Evolutionary conservation across 805 yeast species (phyloP), one percentile per base, ranked within the genome.

Genomic region (Yarrowia deformans): DNA sequence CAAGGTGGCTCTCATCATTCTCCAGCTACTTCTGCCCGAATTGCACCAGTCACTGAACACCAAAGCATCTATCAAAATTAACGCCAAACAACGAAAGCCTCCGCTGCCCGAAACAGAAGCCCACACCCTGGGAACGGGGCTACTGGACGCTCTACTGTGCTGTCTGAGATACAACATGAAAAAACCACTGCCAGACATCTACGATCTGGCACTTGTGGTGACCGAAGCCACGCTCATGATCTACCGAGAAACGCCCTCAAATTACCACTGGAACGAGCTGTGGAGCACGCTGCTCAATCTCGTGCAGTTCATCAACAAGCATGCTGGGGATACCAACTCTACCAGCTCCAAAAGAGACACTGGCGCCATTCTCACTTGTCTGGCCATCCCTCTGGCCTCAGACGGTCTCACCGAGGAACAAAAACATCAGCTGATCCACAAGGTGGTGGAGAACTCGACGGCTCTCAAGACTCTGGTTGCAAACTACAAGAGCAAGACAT

Each of bases 181-280:
- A 55, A 71, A 73, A 29, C 70, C 70, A 8, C 66, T 76, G 39
- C 71, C 72, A 42, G 71, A 72, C 5, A 72, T 79, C 71, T 78
- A 77, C 54, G 60, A 58, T 4, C 73, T 76, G 46, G 69, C 76
- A 0, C 70, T 77, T 8, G 70, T 29, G 0, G 68, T 48, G 3
- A 37, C 48, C 0, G 40, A 46, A 55, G 19, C 45, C 39, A 32
- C 61, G 1, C 63, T 50, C 29, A 52, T 42, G 52, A 14, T 42
- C 34, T 35, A 35, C 34, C 34, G 19, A 43, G 39, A 12, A 55
- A 49, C 67, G 1, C 69, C 75, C 40, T 43, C 71, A 64, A 67
- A 66, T 16, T 81, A 80, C 69, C 76, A 77, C 70, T 81, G 83
- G 83, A 69, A 73, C 10, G 81, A 79, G 60, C 72, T 81, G 43